Conservation (phyloP, 345 rosid genomes). For the Lumnitzera racemosa region DNA sequence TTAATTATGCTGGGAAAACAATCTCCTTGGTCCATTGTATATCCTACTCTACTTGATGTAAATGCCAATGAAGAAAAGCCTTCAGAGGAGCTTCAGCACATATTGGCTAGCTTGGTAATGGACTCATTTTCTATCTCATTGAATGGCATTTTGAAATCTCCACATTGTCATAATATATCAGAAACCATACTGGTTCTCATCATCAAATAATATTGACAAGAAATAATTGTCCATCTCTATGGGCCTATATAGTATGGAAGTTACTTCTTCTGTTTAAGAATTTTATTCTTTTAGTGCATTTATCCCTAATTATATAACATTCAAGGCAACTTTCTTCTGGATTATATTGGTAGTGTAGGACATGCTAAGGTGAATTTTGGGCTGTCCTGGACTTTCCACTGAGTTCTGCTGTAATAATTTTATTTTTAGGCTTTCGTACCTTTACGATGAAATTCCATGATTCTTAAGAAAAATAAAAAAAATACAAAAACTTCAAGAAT, state of each 20-base stretch:
- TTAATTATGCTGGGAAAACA: conserved; percentile 70
- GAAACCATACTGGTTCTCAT: no score
- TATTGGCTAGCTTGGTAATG: conserved; percentile 74
- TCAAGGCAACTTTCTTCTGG: no score
- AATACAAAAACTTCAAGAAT: background rate
- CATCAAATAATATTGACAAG: no score
- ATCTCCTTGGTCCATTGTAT: conserved; percentile 86
- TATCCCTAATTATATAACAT: no score
- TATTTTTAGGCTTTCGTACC: conserved; percentile 2
- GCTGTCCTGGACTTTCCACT: background rate
- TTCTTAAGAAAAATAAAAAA: background rate
- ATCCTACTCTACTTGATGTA: conserved; percentile 78
- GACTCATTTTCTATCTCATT: conserved; percentile 9
- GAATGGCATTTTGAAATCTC: background rate
- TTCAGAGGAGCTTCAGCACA: conserved; percentile 76
- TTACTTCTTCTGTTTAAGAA: no score
- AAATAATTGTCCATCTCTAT: no score
- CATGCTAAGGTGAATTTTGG: conserved; percentile 1
- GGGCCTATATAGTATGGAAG: no score
- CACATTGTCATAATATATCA: no score
- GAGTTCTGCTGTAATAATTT: conserved; percentile 3
- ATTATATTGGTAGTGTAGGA: no score
- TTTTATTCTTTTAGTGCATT: no score
- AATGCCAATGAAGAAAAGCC: conserved; percentile 62
- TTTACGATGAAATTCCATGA: no score